These are phyloP conservation scores for Amaranthus palmeri DNA, from an alignment of 148 eudicot genomes.

Conservation along the genomic window DNA sequence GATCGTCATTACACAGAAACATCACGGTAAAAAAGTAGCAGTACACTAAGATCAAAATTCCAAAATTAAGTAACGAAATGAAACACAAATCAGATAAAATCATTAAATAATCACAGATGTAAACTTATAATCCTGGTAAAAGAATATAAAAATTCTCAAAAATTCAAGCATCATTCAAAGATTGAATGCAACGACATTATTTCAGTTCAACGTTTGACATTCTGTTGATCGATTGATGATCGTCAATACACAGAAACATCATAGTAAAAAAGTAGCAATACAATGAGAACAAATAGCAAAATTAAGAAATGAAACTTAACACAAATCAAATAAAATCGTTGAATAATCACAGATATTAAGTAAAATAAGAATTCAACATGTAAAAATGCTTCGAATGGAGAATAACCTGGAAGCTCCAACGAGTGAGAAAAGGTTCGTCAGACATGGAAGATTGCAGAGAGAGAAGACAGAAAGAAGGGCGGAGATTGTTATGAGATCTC, in stretches of 20 bases:
- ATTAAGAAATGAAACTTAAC: background rate
- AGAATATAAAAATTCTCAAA: background rate
- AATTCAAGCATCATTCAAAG: background rate
- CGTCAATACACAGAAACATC: no score
- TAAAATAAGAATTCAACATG: background rate
- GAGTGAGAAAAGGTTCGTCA: slow-evolving; percentile 64
- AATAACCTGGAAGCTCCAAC: slow-evolving; percentile 72
- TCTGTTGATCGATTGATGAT: no score
- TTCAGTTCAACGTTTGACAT: no score
- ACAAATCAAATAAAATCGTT: background rate
- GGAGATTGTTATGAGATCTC: no score
- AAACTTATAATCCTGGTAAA: background rate
- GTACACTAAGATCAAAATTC: background rate
- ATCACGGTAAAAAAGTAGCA: background rate
- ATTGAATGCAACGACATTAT: no score
- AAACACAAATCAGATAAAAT: background rate
- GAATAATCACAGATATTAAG: no score
- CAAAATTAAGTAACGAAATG: background rate
- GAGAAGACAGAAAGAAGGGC: background rate
- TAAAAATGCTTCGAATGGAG: background rate
- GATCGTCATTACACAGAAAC: no score
- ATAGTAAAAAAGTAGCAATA: no score
- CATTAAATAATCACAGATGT: background rate
- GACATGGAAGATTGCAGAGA: slow-evolving; percentile 30
- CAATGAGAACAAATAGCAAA: background rate